These are phyloP conservation scores for Chamaecrista fasciculata DNA, from an alignment of 306 rosid genomes.

Conservation along the genomic window DNA sequence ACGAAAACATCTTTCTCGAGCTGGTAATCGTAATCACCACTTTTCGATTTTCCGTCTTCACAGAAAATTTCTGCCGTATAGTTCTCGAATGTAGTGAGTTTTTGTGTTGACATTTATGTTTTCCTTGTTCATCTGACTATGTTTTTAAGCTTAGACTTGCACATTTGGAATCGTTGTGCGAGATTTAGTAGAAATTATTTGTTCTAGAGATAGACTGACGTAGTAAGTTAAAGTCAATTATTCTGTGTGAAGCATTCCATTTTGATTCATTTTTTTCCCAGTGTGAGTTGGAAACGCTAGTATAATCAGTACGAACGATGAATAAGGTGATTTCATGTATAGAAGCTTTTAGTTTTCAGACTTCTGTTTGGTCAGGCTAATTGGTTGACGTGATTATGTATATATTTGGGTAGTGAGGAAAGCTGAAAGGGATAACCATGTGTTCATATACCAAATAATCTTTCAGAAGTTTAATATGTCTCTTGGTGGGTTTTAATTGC, in stretches of 20 bases:
- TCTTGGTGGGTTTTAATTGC: slow-evolving; percentile 20
- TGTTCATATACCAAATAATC: not conserved
- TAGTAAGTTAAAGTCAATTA: slow-evolving; percentile 1
- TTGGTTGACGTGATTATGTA: slow-evolving; percentile 14
- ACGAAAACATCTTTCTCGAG: slow-evolving; percentile 67
- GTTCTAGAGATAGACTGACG: not conserved
- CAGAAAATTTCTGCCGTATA: not conserved
- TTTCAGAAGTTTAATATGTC: not conserved
- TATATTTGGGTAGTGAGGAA: not conserved
- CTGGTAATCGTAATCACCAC: slow-evolving; percentile 50
- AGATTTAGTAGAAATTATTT: slow-evolving; percentile 4
- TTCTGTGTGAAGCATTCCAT: not conserved
- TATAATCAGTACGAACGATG: not conserved
- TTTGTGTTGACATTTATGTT: not conserved
- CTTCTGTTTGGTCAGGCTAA: not conserved
- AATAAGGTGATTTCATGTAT: not conserved
- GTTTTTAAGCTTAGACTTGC: too few species aligned
- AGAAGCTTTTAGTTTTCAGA: not conserved
- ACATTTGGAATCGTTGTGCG: not conserved
- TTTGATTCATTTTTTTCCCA: not conserved
- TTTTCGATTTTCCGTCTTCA: slow-evolving; percentile 13
- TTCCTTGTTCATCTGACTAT: too few species aligned
- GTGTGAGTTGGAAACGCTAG: not conserved
- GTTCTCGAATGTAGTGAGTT: slow-evolving; percentile 4
- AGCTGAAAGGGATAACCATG: not conserved